Evolutionary conservation across 495 filamentous ascomycete genomes (phyloP).

Genomic region (Cudoniella acicularis): DNA sequence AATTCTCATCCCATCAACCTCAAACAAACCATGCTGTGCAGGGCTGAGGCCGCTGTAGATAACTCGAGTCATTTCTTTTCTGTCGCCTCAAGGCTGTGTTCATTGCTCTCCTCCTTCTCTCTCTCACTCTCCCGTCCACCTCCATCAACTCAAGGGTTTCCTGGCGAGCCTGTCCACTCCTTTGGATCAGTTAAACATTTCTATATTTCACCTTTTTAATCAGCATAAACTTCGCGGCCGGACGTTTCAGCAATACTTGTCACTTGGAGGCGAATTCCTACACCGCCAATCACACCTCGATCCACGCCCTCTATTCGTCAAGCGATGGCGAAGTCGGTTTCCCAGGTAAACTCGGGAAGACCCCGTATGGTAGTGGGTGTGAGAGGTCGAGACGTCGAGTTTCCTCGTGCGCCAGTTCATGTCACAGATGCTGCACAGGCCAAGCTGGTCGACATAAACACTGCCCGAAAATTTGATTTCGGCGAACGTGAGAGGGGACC

Average conservation of each 20-base stretch:
- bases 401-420: conserved; percentile 23
- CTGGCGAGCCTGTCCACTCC: conserved; percentile 29
- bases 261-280: conserved; percentile 1
- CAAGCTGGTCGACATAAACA: conserved; percentile 10
- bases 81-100: conserved; percentile 4
- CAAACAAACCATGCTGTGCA: conserved; percentile 29
- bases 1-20: conserved; percentile 38
- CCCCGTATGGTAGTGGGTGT: conserved; percentile 12
- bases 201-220: background rate
- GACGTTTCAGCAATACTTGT: conserved; percentile 17
- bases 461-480: conserved; percentile 6
- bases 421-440: conserved; percentile 27
- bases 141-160: conserved; percentile 10
- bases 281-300: conserved; percentile 15
- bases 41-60: conserved; percentile 19
- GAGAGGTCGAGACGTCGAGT: conserved; percentile 22
- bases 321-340: conserved; percentile 9
- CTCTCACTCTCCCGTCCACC: background rate
- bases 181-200: conserved; percentile 6
- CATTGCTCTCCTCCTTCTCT: background rate
- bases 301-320: background rate
- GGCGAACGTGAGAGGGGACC: conserved; percentile 9
- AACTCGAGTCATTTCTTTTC: conserved; percentile 17
- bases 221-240: conserved; percentile 12
- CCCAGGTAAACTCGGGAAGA: conserved; percentile 7